Evolutionary conservation across 768 basidiomycete species (phyloP), one percentile per base, ranked within the genome.

Genomic region (Rhodotorula paludigena): DNA sequence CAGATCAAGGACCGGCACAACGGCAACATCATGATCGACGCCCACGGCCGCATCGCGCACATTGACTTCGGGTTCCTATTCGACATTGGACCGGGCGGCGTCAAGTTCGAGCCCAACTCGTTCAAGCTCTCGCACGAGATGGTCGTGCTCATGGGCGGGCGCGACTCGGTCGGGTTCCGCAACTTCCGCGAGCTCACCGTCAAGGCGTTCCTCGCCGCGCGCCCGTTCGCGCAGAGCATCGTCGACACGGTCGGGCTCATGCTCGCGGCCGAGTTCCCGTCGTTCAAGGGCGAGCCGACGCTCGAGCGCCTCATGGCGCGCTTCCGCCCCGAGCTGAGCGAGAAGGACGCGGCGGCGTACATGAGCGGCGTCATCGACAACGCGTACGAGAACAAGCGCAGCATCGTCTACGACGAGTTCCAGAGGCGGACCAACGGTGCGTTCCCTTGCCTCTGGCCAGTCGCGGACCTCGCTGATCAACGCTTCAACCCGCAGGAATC

Each of bases 81-180:
- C 74, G 94, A 99, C 78, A 99, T 99, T 86, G 94, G 68, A 75
- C 88, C 89, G 48, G 89, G 88, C 80, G 92, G 96, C 66, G 89
- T 99, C 79, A 99, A 98, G 83, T 99, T 99, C 77, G 96, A 99
- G 76, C 94, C 96, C 0, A 89, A 83, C 77, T 94, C 92, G 18
- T 99, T 99, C 86, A 99, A 99, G 80, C 84, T 99, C 56, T 96
- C 91, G 67, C 93, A 97, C 77, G 96, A 99, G 78, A 99, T 99
- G 96, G 89, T 98, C 25, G 83, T 89, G 21, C 81, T 98, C 39
- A 99, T 99, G 96, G 96, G 96, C 56, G 96, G 96, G 16, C 84
- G 89, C 72, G 84, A 89, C 76, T 93, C 91, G 1, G 89, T 93
- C 79, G 96, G 96, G 28, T 99, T 94, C 79, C 87, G 88, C 63